These are phyloP conservation scores for Candida ulmi DNA, from an alignment of 805 yeast species.

Conservation along the genomic window DNA sequence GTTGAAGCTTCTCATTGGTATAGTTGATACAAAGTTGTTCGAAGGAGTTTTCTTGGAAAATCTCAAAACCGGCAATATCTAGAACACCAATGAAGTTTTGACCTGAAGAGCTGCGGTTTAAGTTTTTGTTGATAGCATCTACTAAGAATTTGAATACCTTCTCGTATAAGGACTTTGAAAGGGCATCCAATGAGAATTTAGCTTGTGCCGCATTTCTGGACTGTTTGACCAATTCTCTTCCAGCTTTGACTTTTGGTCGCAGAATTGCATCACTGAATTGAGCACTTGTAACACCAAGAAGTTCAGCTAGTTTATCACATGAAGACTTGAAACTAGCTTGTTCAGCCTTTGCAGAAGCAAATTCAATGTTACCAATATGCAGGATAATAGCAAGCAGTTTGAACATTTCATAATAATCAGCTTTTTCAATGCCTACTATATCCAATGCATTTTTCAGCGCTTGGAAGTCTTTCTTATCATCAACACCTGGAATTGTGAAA, in stretches of 20 bases:
- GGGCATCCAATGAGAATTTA: slow-evolving; percentile 73
- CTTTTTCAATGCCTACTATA: slow-evolving; percentile 60
- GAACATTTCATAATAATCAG: slow-evolving; percentile 55
- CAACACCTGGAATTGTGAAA: slow-evolving; percentile 59
- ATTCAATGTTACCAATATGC: slow-evolving; percentile 81
- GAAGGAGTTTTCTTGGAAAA: slow-evolving; percentile 87
- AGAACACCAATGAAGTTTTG: slow-evolving; percentile 82
- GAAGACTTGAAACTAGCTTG: slow-evolving; percentile 65
- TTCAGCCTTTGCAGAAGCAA: slow-evolving; percentile 59
- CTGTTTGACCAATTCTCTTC: slow-evolving; percentile 78
- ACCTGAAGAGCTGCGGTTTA: slow-evolving; percentile 40
- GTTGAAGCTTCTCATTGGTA: slow-evolving; percentile 95
- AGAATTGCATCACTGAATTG: slow-evolving; percentile 57
- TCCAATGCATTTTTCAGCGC: slow-evolving; percentile 60
- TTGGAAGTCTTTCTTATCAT: slow-evolving; percentile 67
- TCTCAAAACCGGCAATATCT: slow-evolving; percentile 98
- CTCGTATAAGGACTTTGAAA: slow-evolving; percentile 84
- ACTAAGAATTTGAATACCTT: slow-evolving; percentile 75
- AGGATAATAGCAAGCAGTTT: slow-evolving; percentile 68
- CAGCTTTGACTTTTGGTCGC: slow-evolving; percentile 85
- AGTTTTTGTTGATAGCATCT: slow-evolving; percentile 62
- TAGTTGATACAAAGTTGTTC: slow-evolving; percentile 97
- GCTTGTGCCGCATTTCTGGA: slow-evolving; percentile 78
- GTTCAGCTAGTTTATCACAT: slow-evolving; percentile 44
- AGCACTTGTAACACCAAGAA: slow-evolving; percentile 57